A percentile compares a stretch with the other conserved stretches of the same genome.
These are phyloP conservation scores for Termitomyces sp. DNA, from an alignment of 768 basidiomycete genomes.

Conservation along the genomic window DNA sequence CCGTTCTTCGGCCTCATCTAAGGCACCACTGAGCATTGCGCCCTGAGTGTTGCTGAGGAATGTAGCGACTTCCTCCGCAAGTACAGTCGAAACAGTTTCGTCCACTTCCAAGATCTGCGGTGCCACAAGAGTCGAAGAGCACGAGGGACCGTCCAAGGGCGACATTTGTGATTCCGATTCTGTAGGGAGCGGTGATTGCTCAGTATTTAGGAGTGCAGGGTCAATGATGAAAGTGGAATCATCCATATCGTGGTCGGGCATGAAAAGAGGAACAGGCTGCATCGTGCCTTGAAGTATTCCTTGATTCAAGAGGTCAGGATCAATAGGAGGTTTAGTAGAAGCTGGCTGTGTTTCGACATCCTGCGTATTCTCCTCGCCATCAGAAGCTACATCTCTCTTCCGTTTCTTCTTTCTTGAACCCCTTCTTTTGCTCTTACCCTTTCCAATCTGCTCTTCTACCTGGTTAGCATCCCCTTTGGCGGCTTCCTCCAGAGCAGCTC, in stretches of 20 bases:
- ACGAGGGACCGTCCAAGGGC: conserved; percentile 1
- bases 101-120: conserved; percentile 42
- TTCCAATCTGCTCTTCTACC: conserved; percentile 22
- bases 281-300: conserved; percentile 62
- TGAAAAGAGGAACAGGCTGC: conserved; percentile 33
- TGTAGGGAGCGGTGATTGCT: not conserved
- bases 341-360: conserved; percentile 17
- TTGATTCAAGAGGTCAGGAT: conserved; percentile 54
- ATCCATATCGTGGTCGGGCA: conserved; percentile 39
- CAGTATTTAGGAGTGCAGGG: conserved; percentile 37
- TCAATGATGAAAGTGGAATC: conserved; percentile 47
- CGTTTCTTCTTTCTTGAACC: conserved; percentile 28
- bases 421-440: conserved; percentile 28
- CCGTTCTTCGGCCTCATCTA: conserved; percentile 63
- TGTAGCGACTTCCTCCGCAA: conserved; percentile 65
- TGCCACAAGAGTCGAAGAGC: conserved; percentile 12
- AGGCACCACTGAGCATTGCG: conserved; percentile 48
- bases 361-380: conserved; percentile 22
- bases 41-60: conserved; percentile 62
- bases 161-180: not conserved
- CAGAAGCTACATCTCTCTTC: conserved; percentile 32
- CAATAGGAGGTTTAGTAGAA: conserved; percentile 30
- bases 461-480: conserved; percentile 19
- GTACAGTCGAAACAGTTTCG: conserved; percentile 51
- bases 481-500: conserved; percentile 28